phyloP scores from a whole-genome alignment of 257 asterid species.

The Rhazya stricta region DNA sequence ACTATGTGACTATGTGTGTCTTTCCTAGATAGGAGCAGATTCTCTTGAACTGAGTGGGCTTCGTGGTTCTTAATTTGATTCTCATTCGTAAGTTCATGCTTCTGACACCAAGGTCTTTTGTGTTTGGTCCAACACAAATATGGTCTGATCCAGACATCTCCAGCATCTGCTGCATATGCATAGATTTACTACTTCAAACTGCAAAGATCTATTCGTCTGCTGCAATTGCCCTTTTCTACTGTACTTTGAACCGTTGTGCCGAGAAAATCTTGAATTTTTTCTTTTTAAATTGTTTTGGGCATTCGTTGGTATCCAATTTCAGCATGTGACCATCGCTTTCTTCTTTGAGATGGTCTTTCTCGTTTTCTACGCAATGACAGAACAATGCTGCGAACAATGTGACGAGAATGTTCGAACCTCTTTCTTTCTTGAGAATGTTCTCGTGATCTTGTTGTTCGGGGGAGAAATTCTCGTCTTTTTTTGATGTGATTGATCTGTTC shows the following conservation, averaged over 20 bases:
- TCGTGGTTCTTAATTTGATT: neutral
- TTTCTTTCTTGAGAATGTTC: constrained; percentile 12
- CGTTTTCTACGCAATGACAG: constrained; percentile 8
- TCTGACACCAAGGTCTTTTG: constrained; percentile 26
- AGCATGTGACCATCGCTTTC: constrained; percentile 20
- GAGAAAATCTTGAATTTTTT: neutral
- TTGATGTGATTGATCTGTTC: neutral
- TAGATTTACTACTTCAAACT: neutral
- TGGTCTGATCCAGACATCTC: constrained; percentile 10
- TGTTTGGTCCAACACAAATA: constrained; percentile 22
- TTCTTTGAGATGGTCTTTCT: constrained; percentile 10
- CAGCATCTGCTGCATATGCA: neutral
- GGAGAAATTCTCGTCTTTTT: neutral
- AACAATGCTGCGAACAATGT: neutral
- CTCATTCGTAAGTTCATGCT: constrained; percentile 18
- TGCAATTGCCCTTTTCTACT: neutral
- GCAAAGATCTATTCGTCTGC: neutral
- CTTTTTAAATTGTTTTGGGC: neutral
- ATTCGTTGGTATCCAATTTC: constrained; percentile 10
- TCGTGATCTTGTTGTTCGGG: neutral
- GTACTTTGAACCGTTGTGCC: neutral
- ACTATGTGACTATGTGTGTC: neutral
- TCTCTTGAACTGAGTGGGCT: neutral
- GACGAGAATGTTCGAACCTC: neutral
- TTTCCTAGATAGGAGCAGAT: neutral